A percentile compares a stretch with the other conserved stretches of the same genome.
phyloP scores from a whole-genome alignment of 1,139 yeast species.

The Blastobotrys malaysiensis region DNA sequence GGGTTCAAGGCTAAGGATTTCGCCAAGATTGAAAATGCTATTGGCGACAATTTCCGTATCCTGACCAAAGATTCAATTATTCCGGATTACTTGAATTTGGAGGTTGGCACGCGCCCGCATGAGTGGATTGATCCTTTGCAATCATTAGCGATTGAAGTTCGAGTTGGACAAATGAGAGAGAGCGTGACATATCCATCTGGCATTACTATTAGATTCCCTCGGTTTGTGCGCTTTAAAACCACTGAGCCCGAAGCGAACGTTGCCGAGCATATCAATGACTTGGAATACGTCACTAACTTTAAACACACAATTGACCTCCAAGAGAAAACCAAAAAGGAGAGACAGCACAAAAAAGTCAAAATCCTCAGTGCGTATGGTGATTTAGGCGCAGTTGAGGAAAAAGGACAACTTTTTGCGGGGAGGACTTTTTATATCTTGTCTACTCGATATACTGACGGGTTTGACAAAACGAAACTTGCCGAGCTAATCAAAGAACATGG shows the following conservation, averaged over 20 bases:
- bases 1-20: slow-evolving; percentile 68
- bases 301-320: background rate
- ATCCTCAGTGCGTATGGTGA: background rate
- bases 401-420: slow-evolving; percentile 21
- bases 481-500: slow-evolving; percentile 27
- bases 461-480: slow-evolving; percentile 25
- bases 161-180: slow-evolving; percentile 67
- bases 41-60: slow-evolving; percentile 59
- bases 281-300: background rate
- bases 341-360: background rate
- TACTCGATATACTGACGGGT: slow-evolving; percentile 17
- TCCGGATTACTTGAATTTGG: slow-evolving; percentile 37
- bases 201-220: slow-evolving; percentile 69
- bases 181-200: slow-evolving; percentile 54
- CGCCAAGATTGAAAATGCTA: slow-evolving; percentile 50
- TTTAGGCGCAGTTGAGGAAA: background rate
- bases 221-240: slow-evolving; percentile 38
- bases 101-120: slow-evolving; percentile 40
- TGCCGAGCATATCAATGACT: background rate
- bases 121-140: slow-evolving; percentile 77
- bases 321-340: background rate
- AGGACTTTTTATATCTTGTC: slow-evolving; percentile 23
- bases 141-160: slow-evolving; percentile 77
- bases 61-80: slow-evolving; percentile 43
- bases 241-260: background rate